Percentiles rank a stretch among this genome's conserved stretches.
These are phyloP conservation scores for Boletus sp. DNA, from an alignment of 1,284 basidiomycete genomes.

Conservation along the genomic window DNA sequence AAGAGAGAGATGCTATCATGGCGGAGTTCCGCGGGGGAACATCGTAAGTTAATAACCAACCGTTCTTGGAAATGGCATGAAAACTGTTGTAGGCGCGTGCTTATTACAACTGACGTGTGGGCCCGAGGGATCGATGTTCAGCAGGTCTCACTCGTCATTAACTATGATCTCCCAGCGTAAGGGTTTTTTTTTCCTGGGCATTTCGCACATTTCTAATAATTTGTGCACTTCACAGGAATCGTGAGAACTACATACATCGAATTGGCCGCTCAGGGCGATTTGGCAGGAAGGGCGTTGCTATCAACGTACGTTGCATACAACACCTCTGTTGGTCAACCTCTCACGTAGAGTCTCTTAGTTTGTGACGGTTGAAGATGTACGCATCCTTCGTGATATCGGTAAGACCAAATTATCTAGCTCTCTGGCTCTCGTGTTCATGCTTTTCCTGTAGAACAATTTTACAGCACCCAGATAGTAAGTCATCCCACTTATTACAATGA, in stretches of 20 bases:
- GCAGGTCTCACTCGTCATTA: conserved; percentile 97
- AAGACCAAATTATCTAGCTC: conserved; percentile 28
- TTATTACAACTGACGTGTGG: conserved; percentile 98
- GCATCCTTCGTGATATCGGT: conserved; percentile 89
- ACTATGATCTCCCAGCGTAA: conserved; percentile 93
- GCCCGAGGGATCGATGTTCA: conserved; percentile 98
- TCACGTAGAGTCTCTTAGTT: conserved; percentile 50
- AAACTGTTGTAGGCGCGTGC: conserved; percentile 62
- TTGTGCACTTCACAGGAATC: conserved; percentile 54
- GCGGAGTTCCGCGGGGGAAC: conserved; percentile 94
- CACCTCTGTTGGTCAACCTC: conserved; percentile 1
- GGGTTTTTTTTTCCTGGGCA: conserved; percentile 29
- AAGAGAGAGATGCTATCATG: conserved; percentile 99
- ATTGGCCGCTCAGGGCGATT: conserved; percentile 96
- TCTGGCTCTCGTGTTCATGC: conserved; percentile 10
- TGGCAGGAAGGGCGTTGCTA: conserved; percentile 90
- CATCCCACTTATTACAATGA: conserved; percentile 12
- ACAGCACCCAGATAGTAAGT: conserved; percentile 82
- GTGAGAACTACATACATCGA: conserved; percentile 98
- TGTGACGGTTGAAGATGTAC: conserved; percentile 87
- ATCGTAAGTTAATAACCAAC: conserved; percentile 54
- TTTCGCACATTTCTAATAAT: conserved; percentile 17
- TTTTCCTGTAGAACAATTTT: conserved; percentile 67
- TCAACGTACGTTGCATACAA: conserved; percentile 58
- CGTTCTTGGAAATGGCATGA: conserved; percentile 11